Conservation (phyloP, 257 asterid genomes). For the Fraxinus quadrangulata region DNA sequence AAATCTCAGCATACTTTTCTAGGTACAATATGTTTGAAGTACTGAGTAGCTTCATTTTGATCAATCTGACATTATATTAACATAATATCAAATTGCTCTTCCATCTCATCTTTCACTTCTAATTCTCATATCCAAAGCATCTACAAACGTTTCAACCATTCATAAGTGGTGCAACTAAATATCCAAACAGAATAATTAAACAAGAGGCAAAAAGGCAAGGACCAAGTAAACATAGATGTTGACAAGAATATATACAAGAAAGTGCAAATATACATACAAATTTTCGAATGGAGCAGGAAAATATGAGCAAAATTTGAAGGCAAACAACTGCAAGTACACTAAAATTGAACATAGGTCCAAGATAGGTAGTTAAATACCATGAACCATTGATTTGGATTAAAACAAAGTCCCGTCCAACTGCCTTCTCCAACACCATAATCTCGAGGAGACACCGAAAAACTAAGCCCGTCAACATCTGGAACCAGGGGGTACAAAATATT, state of each 20-base stretch:
- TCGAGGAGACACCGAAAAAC: conserved; percentile 75
- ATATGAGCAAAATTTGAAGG: background rate
- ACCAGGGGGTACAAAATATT: conserved; percentile 19
- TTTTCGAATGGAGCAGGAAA: conserved; percentile 5
- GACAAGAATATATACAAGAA: background rate
- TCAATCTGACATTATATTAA: background rate
- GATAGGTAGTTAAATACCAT: conserved; percentile 53
- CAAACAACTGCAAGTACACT: conserved; percentile 12
- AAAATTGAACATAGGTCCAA: conserved; percentile 10
- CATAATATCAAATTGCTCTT: background rate
- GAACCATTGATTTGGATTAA: conserved; percentile 71
- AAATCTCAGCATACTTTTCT: background rate
- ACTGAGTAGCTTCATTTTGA: background rate
- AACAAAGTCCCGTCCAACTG: conserved; percentile 92
- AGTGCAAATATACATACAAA: background rate
- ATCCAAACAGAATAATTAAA: background rate
- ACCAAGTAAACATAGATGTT: background rate
- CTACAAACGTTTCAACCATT: background rate
- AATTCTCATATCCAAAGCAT: conserved; percentile 4
- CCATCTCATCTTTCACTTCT: background rate
- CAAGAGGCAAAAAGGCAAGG: background rate
- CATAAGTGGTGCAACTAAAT: background rate
- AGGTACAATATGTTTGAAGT: conserved; percentile 1
- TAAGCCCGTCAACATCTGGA: conserved; percentile 56
- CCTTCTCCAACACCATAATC: conserved; percentile 93